Base-by-base conservation (phyloP, 257 asterid species). In the Solanum chmielewskii region DNA sequence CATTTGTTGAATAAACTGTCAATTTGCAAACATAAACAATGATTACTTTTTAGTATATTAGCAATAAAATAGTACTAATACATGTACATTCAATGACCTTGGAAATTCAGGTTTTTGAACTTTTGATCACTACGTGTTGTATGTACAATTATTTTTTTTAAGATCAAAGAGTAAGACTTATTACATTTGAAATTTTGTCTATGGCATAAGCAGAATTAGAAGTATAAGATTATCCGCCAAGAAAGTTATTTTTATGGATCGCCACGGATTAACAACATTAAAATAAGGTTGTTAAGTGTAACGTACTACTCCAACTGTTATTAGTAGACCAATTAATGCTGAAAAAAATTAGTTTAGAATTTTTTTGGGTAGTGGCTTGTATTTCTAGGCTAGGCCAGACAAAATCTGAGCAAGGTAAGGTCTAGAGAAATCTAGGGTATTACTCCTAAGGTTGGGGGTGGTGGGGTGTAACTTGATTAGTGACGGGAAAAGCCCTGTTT, bases 1-100 rank as follows among this genome's bases (percentile, higher is more conserved):
- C 87, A 86, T 8, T 41, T 87, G 87, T 87, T 39, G 66, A 76
- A 11, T 15, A 42, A 27, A 39, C 95, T 91, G 87, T 0, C 29
- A 66, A 35, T 49, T 18, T 31, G 21, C 49, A 69, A 42, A 42
- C 18, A 81, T 11, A 15, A 66, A 27, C 4, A 39, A 39, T 74
- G 82, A 45, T 11, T 21, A 74, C 27, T 74, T 7, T n/a, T 73
- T 10, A 73, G 11, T 74, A 74, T 21, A 35, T 37, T 2, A 21
- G 31, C 49, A 74, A 1, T 39, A 74, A 37, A 21, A 74, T 11
- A 21, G 44, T 21, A 18, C 4, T 16, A 20, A 23, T 37, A 37
- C 29, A 73, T 73, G 31, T 66, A 66, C 73, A 64, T 9, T 11
- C 13, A n/a, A 64, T 64, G 1, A 15, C 13, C n/a, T 11, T 64